Percentiles rank a stretch among this genome's conserved stretches.
Conservation (phyloP, 164 flowering plant species). For the Umbellularia californica region DNA sequence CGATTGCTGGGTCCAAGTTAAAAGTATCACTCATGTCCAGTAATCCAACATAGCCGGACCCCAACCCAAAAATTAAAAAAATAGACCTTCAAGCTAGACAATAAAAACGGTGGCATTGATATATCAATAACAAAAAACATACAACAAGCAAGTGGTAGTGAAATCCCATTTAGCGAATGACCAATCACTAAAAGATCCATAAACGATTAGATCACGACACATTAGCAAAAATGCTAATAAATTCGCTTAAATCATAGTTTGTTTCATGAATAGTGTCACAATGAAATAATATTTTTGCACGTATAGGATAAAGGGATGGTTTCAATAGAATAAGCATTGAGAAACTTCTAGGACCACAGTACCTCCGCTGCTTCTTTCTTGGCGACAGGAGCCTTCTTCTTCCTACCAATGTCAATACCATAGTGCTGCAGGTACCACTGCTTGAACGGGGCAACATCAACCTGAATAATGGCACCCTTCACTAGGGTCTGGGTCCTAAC, state of each 20-base stretch:
- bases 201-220: no score
- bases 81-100: neutral
- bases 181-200: no score
- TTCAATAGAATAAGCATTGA: neutral
- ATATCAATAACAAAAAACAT: neutral
- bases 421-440: slow-evolving; percentile 32
- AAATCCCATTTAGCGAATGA: no score
- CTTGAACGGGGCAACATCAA: slow-evolving; percentile 32
- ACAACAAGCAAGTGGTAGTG: no score
- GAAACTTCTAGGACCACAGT: neutral
- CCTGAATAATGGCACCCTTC: slow-evolving; percentile 32
- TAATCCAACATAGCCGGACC: no score
- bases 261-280: no score
- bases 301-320: neutral
- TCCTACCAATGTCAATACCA: slow-evolving; percentile 28
- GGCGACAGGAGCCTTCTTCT: slow-evolving; percentile 21
- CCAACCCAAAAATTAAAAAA: neutral
- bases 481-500: slow-evolving; percentile 33
- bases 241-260: no score
- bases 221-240: no score
- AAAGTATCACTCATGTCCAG: no score
- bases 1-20: no score
- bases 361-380: slow-evolving; percentile 30
- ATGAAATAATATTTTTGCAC: no score
- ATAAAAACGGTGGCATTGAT: no score